Evolutionary conservation across 2,329 filamentous ascomycete genomes (phyloP).

Genomic region (Fusarium scirpi): DNA sequence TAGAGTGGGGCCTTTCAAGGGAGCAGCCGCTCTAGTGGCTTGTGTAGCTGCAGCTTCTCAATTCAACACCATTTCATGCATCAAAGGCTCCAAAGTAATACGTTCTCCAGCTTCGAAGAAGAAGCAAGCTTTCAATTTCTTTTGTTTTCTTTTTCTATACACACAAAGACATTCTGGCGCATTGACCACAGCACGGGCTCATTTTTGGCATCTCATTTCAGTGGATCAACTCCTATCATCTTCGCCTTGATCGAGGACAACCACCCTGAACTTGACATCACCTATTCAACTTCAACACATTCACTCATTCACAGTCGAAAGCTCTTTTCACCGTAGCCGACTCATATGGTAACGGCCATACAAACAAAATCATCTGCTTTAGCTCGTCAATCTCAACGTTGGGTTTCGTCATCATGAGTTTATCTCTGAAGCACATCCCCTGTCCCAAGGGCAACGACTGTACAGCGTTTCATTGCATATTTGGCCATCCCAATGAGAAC

Average conservation of each 20-base stretch:
- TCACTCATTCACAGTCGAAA: not conserved
- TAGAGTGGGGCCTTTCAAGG: constrained; percentile 19
- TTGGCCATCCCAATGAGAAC: constrained; percentile 58
- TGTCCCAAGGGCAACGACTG: constrained; percentile 63
- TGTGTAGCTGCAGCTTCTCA: constrained; percentile 17
- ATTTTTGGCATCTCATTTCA: constrained; percentile 2
- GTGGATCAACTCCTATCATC: constrained; percentile 23
- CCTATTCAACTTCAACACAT: constrained; percentile 1
- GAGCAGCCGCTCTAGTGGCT: constrained; percentile 20
- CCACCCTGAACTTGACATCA: constrained; percentile 19
- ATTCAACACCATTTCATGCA: constrained; percentile 4
- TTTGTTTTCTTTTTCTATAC: too few species aligned
- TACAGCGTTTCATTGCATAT: constrained; percentile 64
- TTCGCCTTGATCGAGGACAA: constrained; percentile 5
- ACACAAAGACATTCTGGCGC: not conserved
- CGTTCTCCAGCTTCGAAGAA: not conserved
- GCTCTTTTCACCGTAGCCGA: not conserved
- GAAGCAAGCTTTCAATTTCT: not conserved
- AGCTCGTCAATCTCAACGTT: not conserved
- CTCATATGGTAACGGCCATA: not conserved
- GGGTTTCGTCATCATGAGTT: constrained; percentile 49
- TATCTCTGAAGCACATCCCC: constrained; percentile 61
- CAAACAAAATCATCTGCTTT: not conserved
- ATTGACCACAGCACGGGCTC: constrained; percentile 9
- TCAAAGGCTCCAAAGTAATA: not conserved